A percentile compares a stretch with the other conserved stretches of the same genome.
Evolutionary conservation across 2,329 filamentous ascomycete genomes (phyloP).

Genomic region (Colletotrichum echinochloae): DNA sequence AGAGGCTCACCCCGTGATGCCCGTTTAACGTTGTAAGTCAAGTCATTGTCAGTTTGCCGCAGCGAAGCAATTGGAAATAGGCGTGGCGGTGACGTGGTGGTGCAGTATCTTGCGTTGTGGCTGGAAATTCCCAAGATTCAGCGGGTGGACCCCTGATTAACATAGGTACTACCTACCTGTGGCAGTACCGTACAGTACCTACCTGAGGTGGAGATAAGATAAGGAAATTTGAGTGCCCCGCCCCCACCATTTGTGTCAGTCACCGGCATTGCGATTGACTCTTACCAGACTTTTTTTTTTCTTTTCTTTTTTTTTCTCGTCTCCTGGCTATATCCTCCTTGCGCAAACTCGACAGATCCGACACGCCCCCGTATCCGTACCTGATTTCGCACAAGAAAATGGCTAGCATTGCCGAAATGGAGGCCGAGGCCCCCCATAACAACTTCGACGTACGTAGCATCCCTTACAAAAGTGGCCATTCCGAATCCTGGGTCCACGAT

Average conservation of each 20-base stretch:
- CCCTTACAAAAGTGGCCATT: neutral
- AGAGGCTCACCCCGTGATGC: neutral
- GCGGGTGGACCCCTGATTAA: neutral
- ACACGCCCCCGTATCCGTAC: neutral
- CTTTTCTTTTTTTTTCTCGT: neutral
- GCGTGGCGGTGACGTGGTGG: neutral
- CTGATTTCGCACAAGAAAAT: slow-evolving; percentile 11
- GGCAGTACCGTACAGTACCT: no score
- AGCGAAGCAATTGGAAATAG: neutral
- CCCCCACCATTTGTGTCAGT: slow-evolving; percentile 12
- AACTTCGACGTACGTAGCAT: slow-evolving; percentile 51
- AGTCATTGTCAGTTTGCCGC: neutral
- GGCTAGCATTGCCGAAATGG: slow-evolving; percentile 22
- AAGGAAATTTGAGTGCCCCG: slow-evolving; percentile 15
- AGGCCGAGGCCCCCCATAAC: slow-evolving; percentile 52
- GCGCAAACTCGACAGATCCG: neutral
- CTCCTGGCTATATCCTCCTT: neutral
- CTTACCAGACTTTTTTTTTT: slow-evolving; percentile 12
- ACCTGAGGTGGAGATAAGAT: neutral
- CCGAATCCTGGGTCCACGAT: neutral
- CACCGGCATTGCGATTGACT: slow-evolving; percentile 1
- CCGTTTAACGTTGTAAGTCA: neutral
- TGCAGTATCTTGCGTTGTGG: neutral
- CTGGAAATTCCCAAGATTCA: neutral
- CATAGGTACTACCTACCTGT: no score